Evolutionary conservation across 768 basidiomycete species (phyloP).

Genomic region (Cyclocybe aegerita): DNA sequence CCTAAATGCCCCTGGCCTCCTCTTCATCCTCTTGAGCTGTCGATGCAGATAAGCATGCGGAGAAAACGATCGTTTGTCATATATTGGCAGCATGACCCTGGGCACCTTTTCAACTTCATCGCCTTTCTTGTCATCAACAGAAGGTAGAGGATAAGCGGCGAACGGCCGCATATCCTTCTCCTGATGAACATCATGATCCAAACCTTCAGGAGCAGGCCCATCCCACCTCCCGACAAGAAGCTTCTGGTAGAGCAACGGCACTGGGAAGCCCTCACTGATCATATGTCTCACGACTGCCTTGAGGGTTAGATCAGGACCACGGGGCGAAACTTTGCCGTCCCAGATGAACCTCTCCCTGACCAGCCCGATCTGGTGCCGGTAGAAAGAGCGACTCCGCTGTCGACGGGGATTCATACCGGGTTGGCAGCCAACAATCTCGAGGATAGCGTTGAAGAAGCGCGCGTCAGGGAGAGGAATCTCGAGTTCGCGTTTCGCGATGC

Average conservation of each 20-base stretch:
- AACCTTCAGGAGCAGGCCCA: not conserved
- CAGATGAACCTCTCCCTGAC: not conserved
- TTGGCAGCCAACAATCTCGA: conserved; percentile 38
- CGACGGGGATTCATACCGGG: conserved; percentile 8
- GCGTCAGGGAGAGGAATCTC: conserved; percentile 51
- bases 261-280: conserved; percentile 10
- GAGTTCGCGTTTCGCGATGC: conserved; percentile 14
- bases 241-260: conserved; percentile 16
- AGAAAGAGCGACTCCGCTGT: not conserved
- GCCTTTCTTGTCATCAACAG: no score
- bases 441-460: conserved; percentile 66
- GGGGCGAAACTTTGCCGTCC: not conserved
- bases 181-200: no score
- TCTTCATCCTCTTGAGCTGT: no score
- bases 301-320: conserved; percentile 2
- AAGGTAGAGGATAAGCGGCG: no score
- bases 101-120: no score
- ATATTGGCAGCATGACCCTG: no score
- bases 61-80: no score
- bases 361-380: not conserved
- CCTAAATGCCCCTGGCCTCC: no score
- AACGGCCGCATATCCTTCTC: no score
- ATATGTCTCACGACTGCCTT: conserved; percentile 17
- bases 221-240: conserved; percentile 14
- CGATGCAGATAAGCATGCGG: no score